These are phyloP conservation scores for Leptomonas seymouri DNA, from an alignment of 208 protist genomes.

Conservation along the genomic window DNA sequence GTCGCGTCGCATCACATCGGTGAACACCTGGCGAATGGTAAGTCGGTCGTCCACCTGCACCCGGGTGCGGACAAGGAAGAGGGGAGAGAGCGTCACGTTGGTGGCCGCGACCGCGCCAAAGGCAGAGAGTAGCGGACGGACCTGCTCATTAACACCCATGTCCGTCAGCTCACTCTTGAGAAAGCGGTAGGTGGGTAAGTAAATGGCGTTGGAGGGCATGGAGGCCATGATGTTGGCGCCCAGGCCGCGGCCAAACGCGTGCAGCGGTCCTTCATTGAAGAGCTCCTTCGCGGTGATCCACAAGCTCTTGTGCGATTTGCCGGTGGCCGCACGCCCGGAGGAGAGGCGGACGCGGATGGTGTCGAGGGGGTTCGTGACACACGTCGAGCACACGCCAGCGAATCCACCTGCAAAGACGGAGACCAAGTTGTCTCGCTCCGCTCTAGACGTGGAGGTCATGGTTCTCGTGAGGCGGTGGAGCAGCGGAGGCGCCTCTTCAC, in stretches of 20 bases:
- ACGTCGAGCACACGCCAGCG: constrained; percentile 88
- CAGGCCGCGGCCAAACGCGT: constrained; percentile 82
- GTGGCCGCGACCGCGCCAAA: constrained; percentile 80
- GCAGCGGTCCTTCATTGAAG: constrained; percentile 62
- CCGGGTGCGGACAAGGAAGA: constrained; percentile 89
- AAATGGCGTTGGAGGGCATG: constrained; percentile 89
- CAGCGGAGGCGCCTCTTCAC: too few relatives aligned
- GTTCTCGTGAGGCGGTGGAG: background rate
- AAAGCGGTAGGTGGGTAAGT: constrained; percentile 83
- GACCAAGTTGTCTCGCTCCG: constrained; percentile 51
- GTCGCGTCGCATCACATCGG: constrained; percentile 67
- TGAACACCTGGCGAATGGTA: constrained; percentile 75
- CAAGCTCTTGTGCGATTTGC: constrained; percentile 81
- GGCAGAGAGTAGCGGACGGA: constrained; percentile 61
- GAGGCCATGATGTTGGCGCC: constrained; percentile 89
- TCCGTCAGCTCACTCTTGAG: constrained; percentile 59
- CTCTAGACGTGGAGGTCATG: constrained; percentile 22
- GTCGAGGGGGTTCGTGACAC: constrained; percentile 89
- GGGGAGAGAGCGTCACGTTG: constrained; percentile 71
- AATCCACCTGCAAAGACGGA: constrained; percentile 84
- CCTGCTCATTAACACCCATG: constrained; percentile 50
- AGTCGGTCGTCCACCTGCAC: constrained; percentile 85
- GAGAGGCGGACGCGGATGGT: constrained; percentile 88
- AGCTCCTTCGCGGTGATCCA: constrained; percentile 64
- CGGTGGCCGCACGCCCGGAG: constrained; percentile 69